Conservation (phyloP, 2,329 filamentous ascomycete genomes). For the Alternaria ventricosa region DNA sequence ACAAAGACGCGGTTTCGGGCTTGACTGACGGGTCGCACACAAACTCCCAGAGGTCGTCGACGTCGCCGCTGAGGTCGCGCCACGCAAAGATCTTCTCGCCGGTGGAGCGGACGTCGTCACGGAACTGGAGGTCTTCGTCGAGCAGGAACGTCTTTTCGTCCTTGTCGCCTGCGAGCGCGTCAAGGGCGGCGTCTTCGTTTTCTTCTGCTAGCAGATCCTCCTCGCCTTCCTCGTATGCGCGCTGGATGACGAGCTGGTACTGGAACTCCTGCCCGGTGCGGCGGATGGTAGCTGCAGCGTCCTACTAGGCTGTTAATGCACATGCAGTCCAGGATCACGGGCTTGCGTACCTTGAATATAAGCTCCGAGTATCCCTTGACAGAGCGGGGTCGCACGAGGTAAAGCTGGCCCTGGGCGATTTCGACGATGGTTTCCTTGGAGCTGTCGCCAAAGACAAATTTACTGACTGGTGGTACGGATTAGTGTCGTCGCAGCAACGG, state of each 20-base stretch:
- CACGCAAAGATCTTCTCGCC: constrained; percentile 90
- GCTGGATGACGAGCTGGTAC: constrained; percentile 95
- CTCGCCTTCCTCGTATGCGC: constrained; percentile 97
- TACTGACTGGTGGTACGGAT: constrained; percentile 69
- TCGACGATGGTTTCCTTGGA: constrained; percentile 94
- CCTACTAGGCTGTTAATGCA: constrained; percentile 60
- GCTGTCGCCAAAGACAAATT: constrained; percentile 87
- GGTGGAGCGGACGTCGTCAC: constrained; percentile 79
- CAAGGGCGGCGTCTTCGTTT: constrained; percentile 79
- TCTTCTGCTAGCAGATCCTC: constrained; percentile 90
- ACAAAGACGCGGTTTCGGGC: constrained; percentile 75
- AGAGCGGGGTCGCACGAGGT: constrained; percentile 91
- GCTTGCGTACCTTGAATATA: constrained; percentile 71
- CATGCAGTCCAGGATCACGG: background rate
- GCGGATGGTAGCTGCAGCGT: constrained; percentile 89
- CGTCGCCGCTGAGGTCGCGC: constrained; percentile 92
- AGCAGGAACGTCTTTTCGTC: constrained; percentile 98
- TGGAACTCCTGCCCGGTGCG: constrained; percentile 94
- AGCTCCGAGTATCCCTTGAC: constrained; percentile 98
- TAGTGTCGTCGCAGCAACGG: constrained; percentile 31
- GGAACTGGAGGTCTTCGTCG: constrained; percentile 89
- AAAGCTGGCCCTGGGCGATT: constrained; percentile 93
- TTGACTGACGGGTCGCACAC: constrained; percentile 82
- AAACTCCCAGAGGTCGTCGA: constrained; percentile 96
- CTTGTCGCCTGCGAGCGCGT: constrained; percentile 77